Evolutionary conservation across 2,329 filamentous ascomycete genomes (phyloP), one percentile per base, ranked within the genome.

Genomic region (Hypoxylon sp.): DNA sequence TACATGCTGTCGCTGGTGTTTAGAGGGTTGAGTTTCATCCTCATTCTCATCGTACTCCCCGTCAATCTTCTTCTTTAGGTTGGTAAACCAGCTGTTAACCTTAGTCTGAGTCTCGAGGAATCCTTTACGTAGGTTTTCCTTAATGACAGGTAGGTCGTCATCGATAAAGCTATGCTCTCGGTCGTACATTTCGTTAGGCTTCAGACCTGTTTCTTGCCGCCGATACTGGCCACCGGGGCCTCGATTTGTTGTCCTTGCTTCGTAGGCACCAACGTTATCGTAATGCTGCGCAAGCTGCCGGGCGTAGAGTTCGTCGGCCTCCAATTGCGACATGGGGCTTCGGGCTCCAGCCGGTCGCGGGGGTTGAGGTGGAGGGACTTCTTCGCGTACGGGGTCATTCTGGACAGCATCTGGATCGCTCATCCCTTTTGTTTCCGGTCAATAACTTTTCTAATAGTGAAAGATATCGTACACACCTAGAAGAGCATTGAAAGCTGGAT

Each of bases 401-500:
- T 80, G 81, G 29, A 80, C 83, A 6, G 91, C 90, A 76, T 91
- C 90, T 5, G 92, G 92, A 75, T 94, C 92, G 67, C 91, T 93
- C 91, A 93, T 93, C 73, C 90, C 90, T 91, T 66, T 56, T 30
- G 29, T 56, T 30, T 32, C 62, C 19, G 29, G 37, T 72, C 61
- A 76, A 67, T 43, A 59, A 60, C 27, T 63, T 21, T 5, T 25
- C 3, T 16, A 29, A 25, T 27, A 27, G 14, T 16, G 8, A 29
- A 27, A 29, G 12, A 16, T 19, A n/a, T 25, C 21, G 27, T 45
- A 41, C 85, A 67, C 84, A 93, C 92, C 92, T 46, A 99, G 85
- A 45, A 99, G 85, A 34, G 96, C 96, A 81, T 97, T 96, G 81
- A 99, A 99, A 12, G 96, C 95, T 30, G 93, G 92, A 79, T 99